Evolutionary conservation across 768 basidiomycete genomes (phyloP), one percentile per base, ranked within the genome.

Genomic region (Cyathus striatus): DNA sequence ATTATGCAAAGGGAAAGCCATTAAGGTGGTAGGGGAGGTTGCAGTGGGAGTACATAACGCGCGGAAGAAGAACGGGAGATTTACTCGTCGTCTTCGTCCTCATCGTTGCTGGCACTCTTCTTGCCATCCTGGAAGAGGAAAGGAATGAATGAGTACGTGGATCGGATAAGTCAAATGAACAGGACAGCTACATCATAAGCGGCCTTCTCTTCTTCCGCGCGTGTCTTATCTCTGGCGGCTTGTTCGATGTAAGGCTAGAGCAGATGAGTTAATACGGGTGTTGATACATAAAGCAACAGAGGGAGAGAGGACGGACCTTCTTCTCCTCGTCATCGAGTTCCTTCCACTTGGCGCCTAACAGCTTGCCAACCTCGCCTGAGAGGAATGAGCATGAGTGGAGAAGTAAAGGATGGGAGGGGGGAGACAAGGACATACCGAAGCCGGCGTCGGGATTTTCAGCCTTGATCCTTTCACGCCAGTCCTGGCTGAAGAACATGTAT

Each of bases 401-500:
- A 36, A 13, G 16, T 23, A 22, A 5, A 38, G 23, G 32, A 6
- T 18, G 23, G 32, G 41, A 41, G 38, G 46, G 30, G 54, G 39
- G 36, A 23, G 42, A 27, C n/a, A 35, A 38, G 16, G 25, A 61
- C 75, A 51, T 51, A 88, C 93, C 94, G 58, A 97, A 98, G 43
- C 85, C 76, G 22, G 90, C 92, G 46, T 93, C 90, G 38, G 94
- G 94, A 70, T 97, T 95, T 70, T 96, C 92, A 45, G 79, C 59
- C 82, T 94, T 95, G 77, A 97, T 89, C 61, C 87, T 80, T 67
- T 94, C 88, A 60, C 94, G 79, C 89, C 90, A 87, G 64, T 92
- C 94, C 64, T 93, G 89, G 55, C 81, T 84, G 77, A 97, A 98
- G 86, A 93, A 93, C 95, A 98, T 96, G 73, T 96, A 98, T 30